A percentile compares a stretch with the other conserved stretches of the same genome.
Evolutionary conservation across 2,329 filamentous ascomycete species (phyloP).

Genomic region (Penicillium oxalicum): DNA sequence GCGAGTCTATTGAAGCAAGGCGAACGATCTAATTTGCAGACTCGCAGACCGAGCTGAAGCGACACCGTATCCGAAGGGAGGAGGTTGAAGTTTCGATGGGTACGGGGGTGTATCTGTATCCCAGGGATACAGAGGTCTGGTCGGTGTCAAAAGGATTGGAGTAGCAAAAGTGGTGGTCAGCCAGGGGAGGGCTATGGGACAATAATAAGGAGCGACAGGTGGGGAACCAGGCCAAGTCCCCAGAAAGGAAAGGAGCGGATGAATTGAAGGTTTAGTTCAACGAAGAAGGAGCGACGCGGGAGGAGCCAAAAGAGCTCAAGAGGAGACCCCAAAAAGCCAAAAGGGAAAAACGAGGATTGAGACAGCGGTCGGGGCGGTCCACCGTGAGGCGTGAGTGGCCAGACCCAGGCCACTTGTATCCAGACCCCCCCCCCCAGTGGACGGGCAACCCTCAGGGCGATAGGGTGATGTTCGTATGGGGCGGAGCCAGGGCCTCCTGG

Average conservation of each 20-base stretch:
- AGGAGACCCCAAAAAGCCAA: no score
- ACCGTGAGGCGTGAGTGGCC: not conserved
- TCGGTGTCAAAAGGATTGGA: not conserved
- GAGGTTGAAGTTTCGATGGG: not conserved
- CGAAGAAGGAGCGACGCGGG: not conserved
- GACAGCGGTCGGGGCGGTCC: no score
- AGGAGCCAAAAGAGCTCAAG: no score
- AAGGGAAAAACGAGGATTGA: no score
- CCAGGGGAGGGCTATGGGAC: conserved; percentile 9
- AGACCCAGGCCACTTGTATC: not conserved
- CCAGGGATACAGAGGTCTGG: not conserved
- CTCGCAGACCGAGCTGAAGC: no score
- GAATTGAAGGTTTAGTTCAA: conserved; percentile 22
- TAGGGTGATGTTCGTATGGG: no score
- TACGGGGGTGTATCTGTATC: not conserved
- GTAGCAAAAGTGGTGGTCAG: not conserved
- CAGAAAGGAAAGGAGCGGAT: conserved; percentile 16
- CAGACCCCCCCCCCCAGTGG: no score
- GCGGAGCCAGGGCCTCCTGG: no score
- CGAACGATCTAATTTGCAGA: no score
- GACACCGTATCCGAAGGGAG: not conserved
- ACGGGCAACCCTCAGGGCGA: no score
- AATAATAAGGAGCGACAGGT: conserved; percentile 21
- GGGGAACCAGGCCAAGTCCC: conserved; percentile 14
- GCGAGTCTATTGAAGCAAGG: no score